Conservation (phyloP, 1,284 basidiomycete species). For the Puccinia hordei region DNA sequence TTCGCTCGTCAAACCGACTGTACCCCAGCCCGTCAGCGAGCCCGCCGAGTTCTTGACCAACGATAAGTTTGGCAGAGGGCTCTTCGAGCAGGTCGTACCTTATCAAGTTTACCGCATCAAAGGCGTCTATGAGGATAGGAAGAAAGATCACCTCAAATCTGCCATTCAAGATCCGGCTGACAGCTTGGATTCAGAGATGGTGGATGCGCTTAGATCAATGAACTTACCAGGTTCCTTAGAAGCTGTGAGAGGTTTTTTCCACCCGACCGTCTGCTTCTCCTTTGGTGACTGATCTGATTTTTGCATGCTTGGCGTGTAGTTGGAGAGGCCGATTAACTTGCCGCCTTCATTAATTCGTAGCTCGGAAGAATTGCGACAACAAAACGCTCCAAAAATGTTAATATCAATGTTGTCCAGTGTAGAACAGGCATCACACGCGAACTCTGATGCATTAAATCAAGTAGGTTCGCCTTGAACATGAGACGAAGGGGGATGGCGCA, state of each 20-base stretch:
- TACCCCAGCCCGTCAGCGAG: constrained; percentile 66
- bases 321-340: constrained; percentile 81
- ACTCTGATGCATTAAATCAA: constrained; percentile 72
- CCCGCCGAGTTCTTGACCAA: constrained; percentile 54
- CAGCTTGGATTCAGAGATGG: constrained; percentile 62
- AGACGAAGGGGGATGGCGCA: constrained; percentile 48
- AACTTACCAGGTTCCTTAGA: constrained; percentile 84
- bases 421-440: constrained; percentile 68
- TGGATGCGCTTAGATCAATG: constrained; percentile 71
- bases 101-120: constrained; percentile 89
- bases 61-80: constrained; percentile 64
- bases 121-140: constrained; percentile 84
- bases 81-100: constrained; percentile 77
- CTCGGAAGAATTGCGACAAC: constrained; percentile 78
- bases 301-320: constrained; percentile 49
- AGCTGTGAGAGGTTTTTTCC: constrained; percentile 61
- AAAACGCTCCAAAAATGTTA: constrained; percentile 74
- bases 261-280: background rate
- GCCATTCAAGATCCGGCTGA: constrained; percentile 69
- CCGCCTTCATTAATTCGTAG: constrained; percentile 84
- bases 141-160: constrained; percentile 72
- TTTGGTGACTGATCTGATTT: background rate
- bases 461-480: constrained; percentile 61
- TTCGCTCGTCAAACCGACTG: constrained; percentile 69
- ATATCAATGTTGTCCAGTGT: constrained; percentile 74